Percentiles rank a stretch among this genome's conserved stretches.
Conservation (phyloP, 208 protist species). For the Crithidia brevicula region DNA sequence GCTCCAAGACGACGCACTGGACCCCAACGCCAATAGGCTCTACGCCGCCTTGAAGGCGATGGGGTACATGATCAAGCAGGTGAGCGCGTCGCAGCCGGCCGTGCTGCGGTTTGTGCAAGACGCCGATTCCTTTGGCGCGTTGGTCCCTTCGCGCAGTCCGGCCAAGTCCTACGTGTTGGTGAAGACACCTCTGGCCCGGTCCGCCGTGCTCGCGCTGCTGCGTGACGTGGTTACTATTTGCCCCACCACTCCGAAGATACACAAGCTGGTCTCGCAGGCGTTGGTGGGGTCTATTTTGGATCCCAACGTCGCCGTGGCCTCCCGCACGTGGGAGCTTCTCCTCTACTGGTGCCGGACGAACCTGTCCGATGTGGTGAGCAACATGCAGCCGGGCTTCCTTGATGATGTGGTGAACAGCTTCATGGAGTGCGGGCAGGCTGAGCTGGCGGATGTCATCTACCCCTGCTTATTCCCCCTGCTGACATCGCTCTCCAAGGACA, state of each 20-base stretch:
- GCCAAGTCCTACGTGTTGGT: constrained; percentile 41
- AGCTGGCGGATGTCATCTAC: constrained; percentile 79
- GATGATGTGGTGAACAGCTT: constrained; percentile 79
- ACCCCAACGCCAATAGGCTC: constrained; percentile 63
- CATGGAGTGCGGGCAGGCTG: constrained; percentile 56
- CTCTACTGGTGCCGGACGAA: constrained; percentile 75
- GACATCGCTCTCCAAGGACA: constrained; percentile 76
- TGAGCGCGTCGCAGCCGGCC: constrained; percentile 53
- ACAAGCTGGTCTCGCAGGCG: constrained; percentile 59
- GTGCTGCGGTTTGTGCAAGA: constrained; percentile 75
- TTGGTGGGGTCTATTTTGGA: constrained; percentile 60
- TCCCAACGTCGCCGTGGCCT: constrained; percentile 46
- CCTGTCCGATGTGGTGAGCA: constrained; percentile 46
- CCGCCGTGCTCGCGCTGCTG: constrained; percentile 74
- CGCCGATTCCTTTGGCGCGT: constrained; percentile 28
- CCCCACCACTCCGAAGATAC: constrained; percentile 54
- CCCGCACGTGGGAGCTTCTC: constrained; percentile 80
- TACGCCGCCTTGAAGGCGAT: constrained; percentile 71
- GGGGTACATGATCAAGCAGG: constrained; percentile 83
- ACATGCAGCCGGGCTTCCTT: constrained; percentile 70
- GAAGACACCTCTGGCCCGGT: constrained; percentile 75
- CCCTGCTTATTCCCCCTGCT: constrained; percentile 82
- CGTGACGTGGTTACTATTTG: constrained; percentile 73
- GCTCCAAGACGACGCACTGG: constrained; percentile 73
- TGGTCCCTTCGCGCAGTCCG: constrained; percentile 46